Conservation (phyloP, 805 yeast species). For the Metschnikowia reukaufii region DNA sequence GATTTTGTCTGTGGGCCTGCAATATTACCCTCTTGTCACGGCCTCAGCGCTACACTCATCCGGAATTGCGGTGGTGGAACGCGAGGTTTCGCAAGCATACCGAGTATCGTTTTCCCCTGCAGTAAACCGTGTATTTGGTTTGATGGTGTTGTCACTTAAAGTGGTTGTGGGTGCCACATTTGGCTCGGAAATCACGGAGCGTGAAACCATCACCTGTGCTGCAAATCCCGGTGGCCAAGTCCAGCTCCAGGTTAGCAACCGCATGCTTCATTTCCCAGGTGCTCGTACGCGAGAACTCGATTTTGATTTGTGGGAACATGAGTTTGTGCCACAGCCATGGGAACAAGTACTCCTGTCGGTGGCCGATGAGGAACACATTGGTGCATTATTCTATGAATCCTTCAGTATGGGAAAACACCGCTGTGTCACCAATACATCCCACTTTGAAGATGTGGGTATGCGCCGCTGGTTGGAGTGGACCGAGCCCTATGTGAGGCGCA, state of each 20-base stretch:
- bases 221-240: constrained; percentile 18
- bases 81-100: constrained; percentile 10
- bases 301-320: constrained; percentile 5
- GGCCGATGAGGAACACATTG: constrained; percentile 14
- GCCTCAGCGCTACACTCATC: constrained; percentile 15
- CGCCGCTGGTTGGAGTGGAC: constrained; percentile 16
- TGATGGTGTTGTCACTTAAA: constrained; percentile 4
- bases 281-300: constrained; percentile 15
- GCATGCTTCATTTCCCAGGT: constrained; percentile 17
- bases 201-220: constrained; percentile 16
- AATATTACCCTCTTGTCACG: constrained; percentile 15
- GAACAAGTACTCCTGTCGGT: constrained; percentile 10
- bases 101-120: constrained; percentile 7
- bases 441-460: constrained; percentile 12
- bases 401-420: constrained; percentile 16
- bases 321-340: constrained; percentile 12
- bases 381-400: constrained; percentile 15
- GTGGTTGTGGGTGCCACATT: constrained; percentile 8
- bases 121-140: constrained; percentile 8
- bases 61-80: constrained; percentile 10
- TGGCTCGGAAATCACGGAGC: constrained; percentile 9
- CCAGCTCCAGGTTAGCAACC: constrained; percentile 20
- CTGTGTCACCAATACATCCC: constrained; percentile 17
- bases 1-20: constrained; percentile 10
- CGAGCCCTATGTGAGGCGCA: constrained; percentile 5